phyloP scores from a whole-genome alignment of 1,284 basidiomycete species.

The Ceratobasidium sp. region DNA sequence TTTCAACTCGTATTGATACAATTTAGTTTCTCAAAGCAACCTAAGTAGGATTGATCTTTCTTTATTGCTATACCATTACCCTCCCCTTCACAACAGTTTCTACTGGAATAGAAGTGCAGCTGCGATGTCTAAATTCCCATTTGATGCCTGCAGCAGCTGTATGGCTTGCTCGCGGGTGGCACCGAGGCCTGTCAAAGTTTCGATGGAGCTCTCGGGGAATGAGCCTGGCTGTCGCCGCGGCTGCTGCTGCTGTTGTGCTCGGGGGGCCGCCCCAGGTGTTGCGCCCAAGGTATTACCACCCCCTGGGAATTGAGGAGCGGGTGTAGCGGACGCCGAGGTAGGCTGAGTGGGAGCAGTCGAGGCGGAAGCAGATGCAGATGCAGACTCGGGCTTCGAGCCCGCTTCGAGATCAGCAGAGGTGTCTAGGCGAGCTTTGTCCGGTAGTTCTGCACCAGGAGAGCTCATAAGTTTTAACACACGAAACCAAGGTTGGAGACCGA shows the following conservation, averaged over 20 bases:
- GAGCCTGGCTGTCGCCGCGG: conserved; percentile 17
- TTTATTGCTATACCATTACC: neutral
- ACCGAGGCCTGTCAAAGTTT: conserved; percentile 73
- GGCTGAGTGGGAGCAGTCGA: neutral
- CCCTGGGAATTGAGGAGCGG: conserved; percentile 7
- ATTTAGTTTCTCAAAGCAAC: too few relatives aligned
- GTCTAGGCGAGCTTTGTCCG: conserved; percentile 68
- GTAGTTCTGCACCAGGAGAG: conserved; percentile 55
- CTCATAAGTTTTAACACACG: conserved; percentile 16
- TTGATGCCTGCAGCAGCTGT: conserved; percentile 74
- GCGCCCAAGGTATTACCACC: conserved; percentile 17
- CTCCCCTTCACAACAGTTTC: neutral
- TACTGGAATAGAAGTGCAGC: conserved; percentile 82
- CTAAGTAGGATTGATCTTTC: neutral
- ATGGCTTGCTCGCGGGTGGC: conserved; percentile 78
- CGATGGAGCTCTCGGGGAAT: conserved; percentile 66
- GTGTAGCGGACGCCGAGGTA: neutral
- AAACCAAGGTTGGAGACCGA: neutral
- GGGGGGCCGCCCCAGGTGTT: neutral
- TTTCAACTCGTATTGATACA: conserved; percentile 6
- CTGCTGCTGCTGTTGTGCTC: conserved; percentile 1
- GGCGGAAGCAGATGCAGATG: neutral
- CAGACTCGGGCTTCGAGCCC: neutral
- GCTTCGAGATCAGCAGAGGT: conserved; percentile 35
- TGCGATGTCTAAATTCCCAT: conserved; percentile 87